Evolutionary conservation across 352 stramenopile species (phyloP).

Genomic region (Globisporangium uncinulatum): DNA sequence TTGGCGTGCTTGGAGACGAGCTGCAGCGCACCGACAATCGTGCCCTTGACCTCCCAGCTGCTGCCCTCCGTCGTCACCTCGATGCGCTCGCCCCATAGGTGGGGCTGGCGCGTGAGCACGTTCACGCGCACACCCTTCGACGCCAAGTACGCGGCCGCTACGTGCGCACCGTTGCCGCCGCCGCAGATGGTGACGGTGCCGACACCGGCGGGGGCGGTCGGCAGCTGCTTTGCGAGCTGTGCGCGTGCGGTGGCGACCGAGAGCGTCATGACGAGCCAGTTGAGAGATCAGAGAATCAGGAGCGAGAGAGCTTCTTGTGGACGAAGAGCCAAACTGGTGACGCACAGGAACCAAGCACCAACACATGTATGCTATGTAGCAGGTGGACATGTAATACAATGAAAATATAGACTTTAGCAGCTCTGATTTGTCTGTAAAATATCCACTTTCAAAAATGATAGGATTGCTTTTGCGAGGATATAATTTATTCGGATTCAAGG

Average conservation of each 20-base stretch:
- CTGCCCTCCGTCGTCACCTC: slow-evolving; percentile 79
- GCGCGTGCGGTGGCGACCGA: slow-evolving; percentile 65
- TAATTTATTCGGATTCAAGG: too few species aligned
- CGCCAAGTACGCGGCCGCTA: slow-evolving; percentile 85
- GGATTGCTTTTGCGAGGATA: neutral
- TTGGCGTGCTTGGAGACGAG: slow-evolving; percentile 81
- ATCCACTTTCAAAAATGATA: neutral
- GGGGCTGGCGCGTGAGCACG: slow-evolving; percentile 75
- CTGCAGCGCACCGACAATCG: slow-evolving; percentile 61
- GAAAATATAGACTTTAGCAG: too few species aligned
- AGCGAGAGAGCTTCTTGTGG: neutral
- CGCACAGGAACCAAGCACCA: neutral
- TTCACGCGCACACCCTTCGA: slow-evolving; percentile 80
- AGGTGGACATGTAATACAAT: neutral
- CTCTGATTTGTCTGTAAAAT: too few species aligned
- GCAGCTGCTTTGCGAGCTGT: slow-evolving; percentile 51
- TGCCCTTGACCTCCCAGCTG: slow-evolving; percentile 81
- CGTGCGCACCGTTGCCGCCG: slow-evolving; percentile 89
- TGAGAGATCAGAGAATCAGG: neutral
- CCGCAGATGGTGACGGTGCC: slow-evolving; percentile 88
- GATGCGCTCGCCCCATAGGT: slow-evolving; percentile 73
- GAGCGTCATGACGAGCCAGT: slow-evolving; percentile 47
- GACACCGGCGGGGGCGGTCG: slow-evolving; percentile 19
- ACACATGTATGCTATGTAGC: neutral
- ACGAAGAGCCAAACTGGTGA: neutral